A percentile compares a stretch with the other conserved stretches of the same genome.
phyloP scores from a whole-genome alignment of 225 moss, liverwort and hornwort genomes.

The Marchantia polymorpha region DNA sequence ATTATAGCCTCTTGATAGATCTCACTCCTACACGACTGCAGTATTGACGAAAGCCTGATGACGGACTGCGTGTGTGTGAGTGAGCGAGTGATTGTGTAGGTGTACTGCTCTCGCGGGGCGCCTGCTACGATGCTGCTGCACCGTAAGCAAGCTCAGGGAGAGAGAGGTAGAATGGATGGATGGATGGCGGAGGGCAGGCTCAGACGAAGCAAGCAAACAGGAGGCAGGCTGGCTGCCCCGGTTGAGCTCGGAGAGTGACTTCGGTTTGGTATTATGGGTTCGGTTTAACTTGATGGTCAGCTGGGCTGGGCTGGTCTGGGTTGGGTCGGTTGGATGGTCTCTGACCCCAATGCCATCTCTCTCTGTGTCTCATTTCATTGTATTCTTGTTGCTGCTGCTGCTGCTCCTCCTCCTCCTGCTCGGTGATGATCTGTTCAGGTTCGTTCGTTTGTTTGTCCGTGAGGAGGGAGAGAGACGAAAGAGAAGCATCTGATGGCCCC shows the following conservation, averaged over 20 bases:
- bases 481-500: neutral
- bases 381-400: neutral
- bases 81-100: neutral
- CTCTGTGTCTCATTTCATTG: neutral
- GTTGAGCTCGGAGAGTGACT: no score
- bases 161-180: no score
- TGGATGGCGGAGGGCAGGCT: no score
- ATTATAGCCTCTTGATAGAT: neutral
- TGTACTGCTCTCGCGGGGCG: neutral
- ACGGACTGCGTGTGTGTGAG: neutral
- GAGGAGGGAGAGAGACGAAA: neutral
- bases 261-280: no score
- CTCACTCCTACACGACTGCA: conserved; percentile 2
- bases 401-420: neutral
- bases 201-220: no score
- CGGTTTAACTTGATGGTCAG: neutral
- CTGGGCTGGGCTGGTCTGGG: neutral
- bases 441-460: no score
- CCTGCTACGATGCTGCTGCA: neutral
- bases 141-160: no score
- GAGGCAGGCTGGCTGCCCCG: no score
- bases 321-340: neutral
- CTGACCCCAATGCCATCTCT: neutral
- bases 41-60: conserved; percentile 12
- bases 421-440: neutral